A percentile compares a stretch with the other conserved stretches of the same genome.
These are phyloP conservation scores for Rhizopogon parksii DNA, from an alignment of 1,284 basidiomycete genomes.

Conservation along the genomic window DNA sequence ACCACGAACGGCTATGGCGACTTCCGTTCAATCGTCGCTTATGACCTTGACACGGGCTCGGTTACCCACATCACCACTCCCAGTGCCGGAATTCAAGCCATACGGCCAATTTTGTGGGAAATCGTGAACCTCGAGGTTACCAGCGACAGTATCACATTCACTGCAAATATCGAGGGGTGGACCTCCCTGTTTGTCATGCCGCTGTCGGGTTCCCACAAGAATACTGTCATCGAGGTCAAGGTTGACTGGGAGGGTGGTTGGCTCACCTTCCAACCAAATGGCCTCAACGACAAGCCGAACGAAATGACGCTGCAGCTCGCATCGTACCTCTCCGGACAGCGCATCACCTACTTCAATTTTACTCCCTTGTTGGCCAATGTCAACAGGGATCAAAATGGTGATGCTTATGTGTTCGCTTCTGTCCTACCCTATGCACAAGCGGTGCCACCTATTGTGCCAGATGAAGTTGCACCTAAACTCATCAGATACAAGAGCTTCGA, in stretches of 20 bases:
- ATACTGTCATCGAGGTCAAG: conserved; percentile 27
- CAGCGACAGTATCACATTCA: conserved; percentile 22
- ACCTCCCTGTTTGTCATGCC: conserved; percentile 26
- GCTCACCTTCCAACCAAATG: conserved; percentile 24
- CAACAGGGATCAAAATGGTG: conserved; percentile 10
- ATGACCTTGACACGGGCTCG: conserved; percentile 21
- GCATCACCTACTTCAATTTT: conserved; percentile 20
- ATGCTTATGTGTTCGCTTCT: conserved; percentile 19
- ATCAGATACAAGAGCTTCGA: conserved; percentile 33
- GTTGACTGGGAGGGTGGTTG: conserved; percentile 27
- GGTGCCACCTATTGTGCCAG: conserved; percentile 15
- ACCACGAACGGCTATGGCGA: conserved; percentile 32
- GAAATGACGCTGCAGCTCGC: conserved; percentile 25
- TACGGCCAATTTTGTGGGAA: conserved; percentile 29
- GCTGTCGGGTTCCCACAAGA: conserved; percentile 21
- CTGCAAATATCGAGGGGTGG: conserved; percentile 34
- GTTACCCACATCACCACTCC: conserved; percentile 32
- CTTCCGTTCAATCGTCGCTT: conserved; percentile 28
- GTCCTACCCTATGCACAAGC: conserved; percentile 26
- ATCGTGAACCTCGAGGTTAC: conserved; percentile 22
- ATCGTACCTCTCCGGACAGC: conserved; percentile 24
- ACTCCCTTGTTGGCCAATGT: conserved; percentile 6
- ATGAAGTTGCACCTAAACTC: conserved; percentile 24
- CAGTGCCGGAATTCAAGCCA: conserved; percentile 20
- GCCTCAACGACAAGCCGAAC: conserved; percentile 24